Percentiles rank a stretch among this genome's conserved stretches.
These are phyloP conservation scores for Pseudopediastrum boryanum DNA, from an alignment of 139 green algal species.

Conservation along the genomic window DNA sequence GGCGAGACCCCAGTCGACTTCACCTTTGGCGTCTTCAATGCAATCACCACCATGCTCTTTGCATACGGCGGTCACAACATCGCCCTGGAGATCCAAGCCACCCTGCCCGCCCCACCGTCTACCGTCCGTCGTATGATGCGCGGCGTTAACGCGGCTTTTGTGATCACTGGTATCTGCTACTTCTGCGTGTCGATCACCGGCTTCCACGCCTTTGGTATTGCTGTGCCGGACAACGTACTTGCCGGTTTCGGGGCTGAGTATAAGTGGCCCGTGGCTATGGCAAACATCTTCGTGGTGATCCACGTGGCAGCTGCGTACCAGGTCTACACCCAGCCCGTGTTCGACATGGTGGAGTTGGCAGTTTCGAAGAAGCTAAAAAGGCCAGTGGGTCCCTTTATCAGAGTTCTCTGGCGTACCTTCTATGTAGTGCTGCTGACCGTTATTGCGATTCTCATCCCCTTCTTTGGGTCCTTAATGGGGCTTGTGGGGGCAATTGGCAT, in stretches of 20 bases:
- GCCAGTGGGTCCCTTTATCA: too few species aligned
- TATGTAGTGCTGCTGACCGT: slow-evolving; percentile 42
- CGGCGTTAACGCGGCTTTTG: slow-evolving; percentile 17
- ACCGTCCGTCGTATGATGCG: slow-evolving; percentile 18
- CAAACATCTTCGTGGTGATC: slow-evolving; percentile 41
- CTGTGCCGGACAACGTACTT: slow-evolving; percentile 38
- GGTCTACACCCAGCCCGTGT: slow-evolving; percentile 45
- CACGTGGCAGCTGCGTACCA: slow-evolving; percentile 43
- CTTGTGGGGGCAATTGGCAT: slow-evolving; percentile 33
- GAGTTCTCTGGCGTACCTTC: too few species aligned
- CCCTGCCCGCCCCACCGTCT: neutral
- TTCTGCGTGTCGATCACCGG: slow-evolving; percentile 23
- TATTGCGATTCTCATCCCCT: slow-evolving; percentile 41
- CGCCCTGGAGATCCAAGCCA: slow-evolving; percentile 32
- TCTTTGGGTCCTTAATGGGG: slow-evolving; percentile 35
- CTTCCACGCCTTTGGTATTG: slow-evolving; percentile 41
- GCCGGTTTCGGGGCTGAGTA: slow-evolving; percentile 15
- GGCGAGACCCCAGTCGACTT: too few species aligned
- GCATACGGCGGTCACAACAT: slow-evolving; percentile 27
- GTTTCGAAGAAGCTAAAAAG: too few species aligned
- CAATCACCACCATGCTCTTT: slow-evolving; percentile 21
- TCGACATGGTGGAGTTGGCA: slow-evolving; percentile 38
- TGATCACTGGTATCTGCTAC: slow-evolving; percentile 40
- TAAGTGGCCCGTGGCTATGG: neutral
- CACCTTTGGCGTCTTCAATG: slow-evolving; percentile 26